Base-by-base conservation (phyloP, 495 filamentous ascomycete genomes). In the Symbiotaphrina buchneri region DNA sequence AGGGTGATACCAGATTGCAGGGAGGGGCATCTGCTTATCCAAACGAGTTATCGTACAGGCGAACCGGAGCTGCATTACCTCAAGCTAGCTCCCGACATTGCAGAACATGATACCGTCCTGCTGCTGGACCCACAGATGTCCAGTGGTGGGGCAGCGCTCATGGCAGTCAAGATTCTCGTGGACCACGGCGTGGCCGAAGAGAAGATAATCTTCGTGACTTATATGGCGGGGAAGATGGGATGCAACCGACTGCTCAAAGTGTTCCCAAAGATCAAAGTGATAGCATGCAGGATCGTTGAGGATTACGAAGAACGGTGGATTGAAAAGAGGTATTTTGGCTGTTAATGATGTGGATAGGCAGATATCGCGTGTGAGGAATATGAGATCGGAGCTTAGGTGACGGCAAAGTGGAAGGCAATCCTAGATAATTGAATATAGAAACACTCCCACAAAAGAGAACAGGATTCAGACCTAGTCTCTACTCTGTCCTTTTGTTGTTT, bases 41-140 rank as follows among this genome's bases (percentile, higher is more conserved):
- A 94, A 45, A 84, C 77, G 1, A 82, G 85, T 44, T 55, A 73
- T 18, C 58, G 68, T 2, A 91, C 75, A 16, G 73, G 74, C 22
- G 90, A 94, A 45, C 87, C 87, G 0, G 84, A 92, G 47, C 52
- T 97, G 31, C 90, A 95, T 46, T 95, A 76, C 41, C 55, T 77
- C 13, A 78, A 75, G 21, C 56, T 97, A 3, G 72, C 83, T 2
- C 48, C 58, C 11, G 59, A 74, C 34, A 72, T 92, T 36, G 54
- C 60, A 31, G 46, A 58, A 38, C 74, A 92, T 47, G 67, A 73
- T 35, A 68, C 70, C 30, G 81, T 97, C 10, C 59, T 97, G 30
- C 55, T 97, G 21, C 55, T 95, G 11, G 90, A 95, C 48, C 68
- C 83, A 13, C 87, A 97, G 46, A 93, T 97, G 74, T 74, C 75